Conservation (phyloP, 1,284 basidiomycete species). For the Paramarasmius palmivorus region DNA sequence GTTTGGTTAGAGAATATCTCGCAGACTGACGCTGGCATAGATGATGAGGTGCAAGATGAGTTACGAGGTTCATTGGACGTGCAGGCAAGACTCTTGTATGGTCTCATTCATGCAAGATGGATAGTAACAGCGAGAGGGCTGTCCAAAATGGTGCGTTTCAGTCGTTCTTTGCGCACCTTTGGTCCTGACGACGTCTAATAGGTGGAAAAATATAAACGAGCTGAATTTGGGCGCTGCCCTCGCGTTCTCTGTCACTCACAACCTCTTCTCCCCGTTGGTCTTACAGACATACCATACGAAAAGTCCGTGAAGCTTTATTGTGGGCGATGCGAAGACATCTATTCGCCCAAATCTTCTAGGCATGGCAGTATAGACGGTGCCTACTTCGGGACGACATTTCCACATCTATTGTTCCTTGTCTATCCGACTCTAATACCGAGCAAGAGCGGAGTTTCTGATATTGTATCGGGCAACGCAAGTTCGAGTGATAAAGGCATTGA, state of each 20-base stretch:
- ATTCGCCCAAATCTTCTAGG: conserved; percentile 91
- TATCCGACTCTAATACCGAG: conserved; percentile 89
- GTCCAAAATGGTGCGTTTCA: conserved; percentile 84
- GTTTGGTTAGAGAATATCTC: background rate
- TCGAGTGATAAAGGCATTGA: conserved; percentile 16
- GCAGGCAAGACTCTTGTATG: conserved; percentile 89
- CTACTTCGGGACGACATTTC: conserved; percentile 96
- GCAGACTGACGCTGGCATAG: conserved; percentile 31
- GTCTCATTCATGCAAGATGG: conserved; percentile 96
- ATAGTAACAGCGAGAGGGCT: conserved; percentile 93
- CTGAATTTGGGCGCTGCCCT: conserved; percentile 95
- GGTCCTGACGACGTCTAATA: conserved; percentile 30
- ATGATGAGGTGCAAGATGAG: conserved; percentile 81
- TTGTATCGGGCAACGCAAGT: conserved; percentile 25
- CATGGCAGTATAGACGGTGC: conserved; percentile 96
- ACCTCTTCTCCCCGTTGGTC: conserved; percentile 91
- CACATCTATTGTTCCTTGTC: conserved; percentile 93
- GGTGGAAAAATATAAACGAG: conserved; percentile 96
- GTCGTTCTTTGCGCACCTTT: background rate
- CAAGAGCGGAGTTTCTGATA: conserved; percentile 69
- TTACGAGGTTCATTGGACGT: conserved; percentile 83
- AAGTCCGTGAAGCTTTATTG: conserved; percentile 98
- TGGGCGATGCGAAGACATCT: conserved; percentile 94
- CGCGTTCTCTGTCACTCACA: conserved; percentile 92
- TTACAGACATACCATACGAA: conserved; percentile 92